A percentile compares a stretch with the other conserved stretches of the same genome.
Evolutionary conservation across 2,329 filamentous ascomycete species (phyloP).

Genomic region (Trematosphaeria pertusa): DNA sequence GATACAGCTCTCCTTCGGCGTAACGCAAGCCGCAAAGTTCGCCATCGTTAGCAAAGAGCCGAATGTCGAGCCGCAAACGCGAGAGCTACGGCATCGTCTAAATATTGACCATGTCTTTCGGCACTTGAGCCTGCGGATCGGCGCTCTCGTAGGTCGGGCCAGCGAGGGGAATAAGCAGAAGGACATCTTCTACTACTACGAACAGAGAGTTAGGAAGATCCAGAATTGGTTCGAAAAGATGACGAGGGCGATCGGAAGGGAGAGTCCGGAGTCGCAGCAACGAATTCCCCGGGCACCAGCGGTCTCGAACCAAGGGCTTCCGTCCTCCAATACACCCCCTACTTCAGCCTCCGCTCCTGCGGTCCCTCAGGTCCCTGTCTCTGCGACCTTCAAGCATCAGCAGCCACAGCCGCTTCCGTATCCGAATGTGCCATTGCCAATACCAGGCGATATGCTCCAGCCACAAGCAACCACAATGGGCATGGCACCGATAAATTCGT

Average conservation of each 20-base stretch:
- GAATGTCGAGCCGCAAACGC: constrained; percentile 30
- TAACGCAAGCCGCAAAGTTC: constrained; percentile 40
- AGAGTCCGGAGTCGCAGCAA: constrained; percentile 17
- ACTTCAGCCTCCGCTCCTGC: not conserved
- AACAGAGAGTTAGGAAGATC: constrained; percentile 34
- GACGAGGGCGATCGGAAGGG: constrained; percentile 23
- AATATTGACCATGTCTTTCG: constrained; percentile 38
- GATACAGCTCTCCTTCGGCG: constrained; percentile 49
- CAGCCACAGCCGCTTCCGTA: constrained; percentile 21
- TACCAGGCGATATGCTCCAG: constrained; percentile 4
- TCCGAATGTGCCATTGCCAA: constrained; percentile 8
- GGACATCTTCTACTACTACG: constrained; percentile 37
- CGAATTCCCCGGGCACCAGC: constrained; percentile 3
- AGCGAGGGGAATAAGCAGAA: constrained; percentile 28
- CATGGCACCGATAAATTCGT: constrained; percentile 25
- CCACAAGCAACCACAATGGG: constrained; percentile 20
- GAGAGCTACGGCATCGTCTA: constrained; percentile 32
- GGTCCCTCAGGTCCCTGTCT: constrained; percentile 4
- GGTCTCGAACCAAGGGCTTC: not conserved
- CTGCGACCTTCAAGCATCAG: constrained; percentile 25
- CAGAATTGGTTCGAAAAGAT: constrained; percentile 40
- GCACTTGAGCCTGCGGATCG: constrained; percentile 32
- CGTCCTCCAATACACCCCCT: not conserved
- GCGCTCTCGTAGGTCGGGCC: constrained; percentile 31
- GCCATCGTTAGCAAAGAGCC: constrained; percentile 35